Evolutionary conservation across 176 grass and related monocot genomes (phyloP).

Genomic region (Paspalum notatum): DNA sequence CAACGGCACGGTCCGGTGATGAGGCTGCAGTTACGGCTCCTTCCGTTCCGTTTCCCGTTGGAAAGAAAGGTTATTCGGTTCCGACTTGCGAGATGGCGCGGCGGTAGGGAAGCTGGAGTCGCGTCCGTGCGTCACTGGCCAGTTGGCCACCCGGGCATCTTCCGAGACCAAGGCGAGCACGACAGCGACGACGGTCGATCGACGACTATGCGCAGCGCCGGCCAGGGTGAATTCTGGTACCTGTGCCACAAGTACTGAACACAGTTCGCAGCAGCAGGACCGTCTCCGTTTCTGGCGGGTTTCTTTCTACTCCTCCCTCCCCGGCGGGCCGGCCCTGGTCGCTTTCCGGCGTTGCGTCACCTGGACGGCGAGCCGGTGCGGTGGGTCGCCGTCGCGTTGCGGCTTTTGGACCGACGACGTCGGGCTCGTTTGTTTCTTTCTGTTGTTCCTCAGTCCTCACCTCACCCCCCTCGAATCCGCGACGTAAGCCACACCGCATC

Average conservation of each 20-base stretch:
- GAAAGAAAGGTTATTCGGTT: constrained; percentile 20
- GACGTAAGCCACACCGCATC: neutral
- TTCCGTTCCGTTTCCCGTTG: neutral
- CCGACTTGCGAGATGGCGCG: neutral
- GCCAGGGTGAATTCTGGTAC: no score
- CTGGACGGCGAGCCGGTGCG: constrained; percentile 16
- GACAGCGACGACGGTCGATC: neutral
- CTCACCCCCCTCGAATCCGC: neutral
- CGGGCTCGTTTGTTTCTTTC: no score
- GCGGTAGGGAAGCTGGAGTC: neutral
- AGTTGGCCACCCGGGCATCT: neutral
- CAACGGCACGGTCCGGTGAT: neutral
- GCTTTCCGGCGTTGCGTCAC: neutral
- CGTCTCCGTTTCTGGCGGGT: neutral
- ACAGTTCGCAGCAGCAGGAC: neutral
- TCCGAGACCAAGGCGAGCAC: neutral
- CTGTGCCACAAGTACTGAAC: no score
- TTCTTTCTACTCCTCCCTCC: neutral
- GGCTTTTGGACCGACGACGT: constrained; percentile 12
- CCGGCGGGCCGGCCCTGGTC: neutral
- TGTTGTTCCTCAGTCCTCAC: no score
- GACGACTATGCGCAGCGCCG: no score
- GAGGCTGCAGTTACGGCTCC: neutral
- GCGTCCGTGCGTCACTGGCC: neutral
- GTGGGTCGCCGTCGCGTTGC: constrained; percentile 24